Base-by-base conservation (phyloP, 75 land plant species). In the Pseudotsuga menziesii region DNA sequence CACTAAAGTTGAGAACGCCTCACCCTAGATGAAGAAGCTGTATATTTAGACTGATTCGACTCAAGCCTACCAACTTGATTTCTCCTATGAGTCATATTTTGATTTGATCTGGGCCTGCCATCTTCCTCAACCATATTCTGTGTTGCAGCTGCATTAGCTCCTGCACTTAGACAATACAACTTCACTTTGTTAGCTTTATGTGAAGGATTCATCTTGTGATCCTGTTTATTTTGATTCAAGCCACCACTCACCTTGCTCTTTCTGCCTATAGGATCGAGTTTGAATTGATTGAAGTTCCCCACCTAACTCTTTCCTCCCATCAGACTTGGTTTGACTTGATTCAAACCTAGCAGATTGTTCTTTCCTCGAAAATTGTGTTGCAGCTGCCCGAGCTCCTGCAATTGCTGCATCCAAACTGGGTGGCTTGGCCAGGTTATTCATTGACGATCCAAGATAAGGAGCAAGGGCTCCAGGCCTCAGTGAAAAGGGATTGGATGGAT, bases 331-430 rank as follows among this genome's bases (percentile, higher is more conserved):
- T 69, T 23, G 72, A 69, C 52, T n/a, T 69, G 72, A 74, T 74
- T 58, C 78, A 22, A 26, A 22, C 25, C 75, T 66, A 63, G 26
- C 78, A 54, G 48, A 16, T 58, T 26, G 77, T 60, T 79, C 72
- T 60, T 85, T 81, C 52, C 78, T 91, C 5, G 85, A 78, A 60
- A 86, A 93, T 78, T 93, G 96, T 75, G 85, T 83, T 22, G 92
- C 92, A 14, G 96, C 96, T 71, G 89, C 85, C 61, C 85, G 85
- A 41, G 96, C 96, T 72, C 92, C 94, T 57, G 86, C 94, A 26
- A 93, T 93, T 12, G 96, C 94, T 8, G 83, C 85, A 78, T 19
- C 58, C 54, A 93, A 81, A 35, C 57, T 75, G 8, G 84, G 74
- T 8, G 96, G 63, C 36, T 82, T 85, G 12, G 78, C 79, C 54